phyloP scores from a whole-genome alignment of 768 basidiomycete genomes.

The Nevesoporus exiguus region DNA sequence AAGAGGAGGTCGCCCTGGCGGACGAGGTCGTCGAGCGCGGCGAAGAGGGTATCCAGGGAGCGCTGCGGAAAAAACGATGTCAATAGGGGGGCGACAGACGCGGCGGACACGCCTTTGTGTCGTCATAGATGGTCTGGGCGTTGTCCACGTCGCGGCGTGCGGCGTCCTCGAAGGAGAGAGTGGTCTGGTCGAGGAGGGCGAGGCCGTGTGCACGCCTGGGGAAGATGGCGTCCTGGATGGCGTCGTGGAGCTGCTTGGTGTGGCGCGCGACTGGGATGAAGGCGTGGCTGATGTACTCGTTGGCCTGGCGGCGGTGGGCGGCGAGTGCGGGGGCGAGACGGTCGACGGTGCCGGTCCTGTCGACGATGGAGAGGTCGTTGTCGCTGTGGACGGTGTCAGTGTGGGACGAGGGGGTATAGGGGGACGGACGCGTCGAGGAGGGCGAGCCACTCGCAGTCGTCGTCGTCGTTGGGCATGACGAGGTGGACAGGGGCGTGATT shows the following conservation, averaged over 20 bases:
- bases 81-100: slow-evolving; percentile 3
- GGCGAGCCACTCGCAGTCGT: slow-evolving; percentile 30
- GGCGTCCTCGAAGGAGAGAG: slow-evolving; percentile 49
- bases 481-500: slow-evolving; percentile 13
- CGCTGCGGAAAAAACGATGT: slow-evolving; percentile 33
- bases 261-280: slow-evolving; percentile 35
- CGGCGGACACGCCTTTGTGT: slow-evolving; percentile 41
- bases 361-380: slow-evolving; percentile 36
- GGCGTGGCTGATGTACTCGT: slow-evolving; percentile 31
- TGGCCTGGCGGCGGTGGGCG: slow-evolving; percentile 29
- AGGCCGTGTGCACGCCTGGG: slow-evolving; percentile 38
- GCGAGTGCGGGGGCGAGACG: slow-evolving; percentile 40
- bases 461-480: slow-evolving; percentile 15
- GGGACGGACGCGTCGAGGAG: slow-evolving; percentile 26
- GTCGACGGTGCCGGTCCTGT: slow-evolving; percentile 46
- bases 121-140: slow-evolving; percentile 36
- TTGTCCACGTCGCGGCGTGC: slow-evolving; percentile 44
- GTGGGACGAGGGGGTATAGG: not conserved
- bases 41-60: slow-evolving; percentile 39
- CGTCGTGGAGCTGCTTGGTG: slow-evolving; percentile 36
- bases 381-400: slow-evolving; percentile 29
- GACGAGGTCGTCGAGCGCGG: slow-evolving; percentile 48
- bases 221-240: slow-evolving; percentile 33
- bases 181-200: slow-evolving; percentile 50
- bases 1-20: slow-evolving; percentile 49